Conservation (phyloP, 2,329 filamentous ascomycete genomes). For the Tolypocladium inflatum region DNA sequence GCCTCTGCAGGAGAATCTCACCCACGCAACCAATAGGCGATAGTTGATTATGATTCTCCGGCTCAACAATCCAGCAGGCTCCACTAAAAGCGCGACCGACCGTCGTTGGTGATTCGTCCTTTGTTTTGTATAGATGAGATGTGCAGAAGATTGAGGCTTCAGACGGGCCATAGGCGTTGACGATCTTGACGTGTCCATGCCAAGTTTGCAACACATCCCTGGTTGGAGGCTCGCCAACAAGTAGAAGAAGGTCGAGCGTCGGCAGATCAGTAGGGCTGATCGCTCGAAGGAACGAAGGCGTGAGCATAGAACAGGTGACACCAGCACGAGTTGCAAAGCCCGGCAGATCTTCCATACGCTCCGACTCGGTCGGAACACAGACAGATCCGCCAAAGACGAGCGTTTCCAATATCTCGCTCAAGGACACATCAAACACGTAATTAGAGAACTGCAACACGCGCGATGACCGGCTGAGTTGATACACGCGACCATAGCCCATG, state of each 20-base stretch:
- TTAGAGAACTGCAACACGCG: conserved; percentile 5
- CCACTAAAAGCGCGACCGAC: not conserved
- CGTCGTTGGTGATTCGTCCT: not conserved
- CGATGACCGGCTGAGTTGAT: not conserved
- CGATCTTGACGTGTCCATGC: not conserved
- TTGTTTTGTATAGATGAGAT: not conserved
- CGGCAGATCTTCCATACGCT: not conserved
- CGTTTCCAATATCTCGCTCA: conserved; percentile 3
- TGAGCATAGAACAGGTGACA: conserved; percentile 1
- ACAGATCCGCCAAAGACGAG: conserved; percentile 3
- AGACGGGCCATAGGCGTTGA: not conserved
- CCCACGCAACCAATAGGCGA: not conserved
- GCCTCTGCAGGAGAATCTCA: not conserved
- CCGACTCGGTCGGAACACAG: conserved; percentile 3
- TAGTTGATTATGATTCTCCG: not conserved
- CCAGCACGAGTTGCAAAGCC: not conserved
- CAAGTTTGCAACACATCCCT: not conserved
- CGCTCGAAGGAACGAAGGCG: conserved; percentile 1
- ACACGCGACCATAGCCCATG: not conserved
- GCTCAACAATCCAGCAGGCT: not conserved
- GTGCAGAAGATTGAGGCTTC: not conserved
- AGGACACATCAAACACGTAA: conserved; percentile 5
- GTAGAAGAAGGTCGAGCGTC: not conserved
- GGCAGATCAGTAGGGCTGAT: conserved; percentile 1
- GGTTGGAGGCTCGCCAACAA: conserved; percentile 3